Percentiles rank a stretch among this genome's conserved stretches.
Conservation (phyloP, 2,329 filamentous ascomycete genomes). For the Thelonectria rubi region DNA sequence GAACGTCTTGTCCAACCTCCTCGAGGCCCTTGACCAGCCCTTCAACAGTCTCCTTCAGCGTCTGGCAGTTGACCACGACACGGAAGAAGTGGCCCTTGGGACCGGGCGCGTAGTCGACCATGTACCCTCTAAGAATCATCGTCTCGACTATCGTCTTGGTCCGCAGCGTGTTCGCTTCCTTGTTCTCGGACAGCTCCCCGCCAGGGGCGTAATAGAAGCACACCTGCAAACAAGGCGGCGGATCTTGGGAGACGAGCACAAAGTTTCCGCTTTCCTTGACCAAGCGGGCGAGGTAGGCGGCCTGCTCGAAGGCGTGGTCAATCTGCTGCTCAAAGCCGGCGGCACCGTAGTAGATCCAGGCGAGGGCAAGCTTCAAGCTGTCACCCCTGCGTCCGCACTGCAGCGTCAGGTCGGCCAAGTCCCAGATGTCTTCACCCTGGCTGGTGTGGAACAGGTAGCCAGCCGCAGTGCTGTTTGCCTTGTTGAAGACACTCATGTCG, state of each 20-base stretch:
- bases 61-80: conserved; percentile 68
- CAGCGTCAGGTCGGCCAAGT: conserved; percentile 89
- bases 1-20: conserved; percentile 50
- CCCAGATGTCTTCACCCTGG: conserved; percentile 73
- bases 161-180: conserved; percentile 57
- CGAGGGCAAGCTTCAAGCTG: conserved; percentile 84
- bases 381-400: conserved; percentile 92
- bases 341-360: conserved; percentile 89
- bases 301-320: conserved; percentile 77
- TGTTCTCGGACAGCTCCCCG: conserved; percentile 56
- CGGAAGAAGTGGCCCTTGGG: conserved; percentile 65
- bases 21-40: conserved; percentile 64
- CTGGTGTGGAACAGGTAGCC: conserved; percentile 83
- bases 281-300: conserved; percentile 71
- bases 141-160: conserved; percentile 59
- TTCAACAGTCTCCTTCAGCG: conserved; percentile 59
- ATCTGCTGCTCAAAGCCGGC: conserved; percentile 75
- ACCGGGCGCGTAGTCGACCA: conserved; percentile 70
- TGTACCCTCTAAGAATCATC: conserved; percentile 63
- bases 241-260: conserved; percentile 75
- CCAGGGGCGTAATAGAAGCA: conserved; percentile 85
- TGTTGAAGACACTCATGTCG: conserved; percentile 80
- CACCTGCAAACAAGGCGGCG: conserved; percentile 89
- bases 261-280: conserved; percentile 69
- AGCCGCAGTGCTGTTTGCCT: conserved; percentile 85